These are phyloP conservation scores for Gracilaria vermiculophylla DNA, from an alignment of 23 red algal genomes.

Conservation along the genomic window DNA sequence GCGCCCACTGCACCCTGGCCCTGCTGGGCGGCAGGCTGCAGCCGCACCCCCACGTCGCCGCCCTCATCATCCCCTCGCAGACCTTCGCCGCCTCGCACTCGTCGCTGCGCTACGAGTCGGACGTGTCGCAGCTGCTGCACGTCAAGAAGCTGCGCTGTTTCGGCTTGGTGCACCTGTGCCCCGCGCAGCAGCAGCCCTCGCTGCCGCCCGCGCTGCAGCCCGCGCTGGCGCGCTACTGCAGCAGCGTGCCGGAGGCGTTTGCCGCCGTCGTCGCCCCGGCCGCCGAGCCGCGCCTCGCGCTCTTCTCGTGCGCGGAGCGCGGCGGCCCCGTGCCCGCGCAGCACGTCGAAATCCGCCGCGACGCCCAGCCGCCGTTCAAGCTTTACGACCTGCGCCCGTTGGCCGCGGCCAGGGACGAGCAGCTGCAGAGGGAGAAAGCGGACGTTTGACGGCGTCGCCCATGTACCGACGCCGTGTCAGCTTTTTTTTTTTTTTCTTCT, in stretches of 20 bases:
- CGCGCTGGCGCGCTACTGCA: background rate
- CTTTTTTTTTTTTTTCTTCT: no score
- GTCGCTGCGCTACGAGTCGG: conserved; percentile 22
- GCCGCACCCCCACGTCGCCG: conserved; percentile 3
- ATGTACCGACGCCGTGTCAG: no score
- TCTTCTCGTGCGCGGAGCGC: background rate
- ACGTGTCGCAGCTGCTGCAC: conserved; percentile 39
- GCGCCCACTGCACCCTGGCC: background rate
- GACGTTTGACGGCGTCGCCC: background rate
- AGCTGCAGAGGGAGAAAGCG: background rate
- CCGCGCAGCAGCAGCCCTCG: background rate
- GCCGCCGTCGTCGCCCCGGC: conserved; percentile 22
- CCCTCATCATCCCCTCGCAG: conserved; percentile 46
- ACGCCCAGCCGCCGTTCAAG: conserved; percentile 41
- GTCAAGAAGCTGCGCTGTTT: conserved; percentile 29
- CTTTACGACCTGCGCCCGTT: conserved; percentile 57
- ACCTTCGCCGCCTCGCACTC: background rate
- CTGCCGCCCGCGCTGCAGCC: background rate
- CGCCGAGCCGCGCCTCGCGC: background rate
- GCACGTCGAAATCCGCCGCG: conserved; percentile 1
- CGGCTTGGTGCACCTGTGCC: conserved; percentile 40
- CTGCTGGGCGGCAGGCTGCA: conserved; percentile 1
- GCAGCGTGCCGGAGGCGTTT: conserved; percentile 18
- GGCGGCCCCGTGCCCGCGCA: background rate
- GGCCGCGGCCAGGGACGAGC: conserved; percentile 45